Evolutionary conservation across 768 basidiomycete species (phyloP), one percentile per base, ranked within the genome.

Genomic region (Mycena polygramma): DNA sequence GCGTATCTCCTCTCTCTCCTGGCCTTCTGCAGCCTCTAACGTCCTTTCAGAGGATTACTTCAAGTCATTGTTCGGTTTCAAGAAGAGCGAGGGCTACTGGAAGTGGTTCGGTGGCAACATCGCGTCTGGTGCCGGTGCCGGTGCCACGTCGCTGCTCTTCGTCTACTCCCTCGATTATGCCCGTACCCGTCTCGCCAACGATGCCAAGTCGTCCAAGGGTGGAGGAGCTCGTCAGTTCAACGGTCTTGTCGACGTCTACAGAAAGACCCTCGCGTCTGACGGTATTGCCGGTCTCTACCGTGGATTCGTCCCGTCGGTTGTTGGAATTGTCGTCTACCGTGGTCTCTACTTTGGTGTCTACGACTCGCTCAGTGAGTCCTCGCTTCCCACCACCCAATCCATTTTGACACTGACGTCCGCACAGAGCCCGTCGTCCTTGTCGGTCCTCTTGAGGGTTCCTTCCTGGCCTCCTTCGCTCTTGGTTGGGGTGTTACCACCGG

Each of bases 141-240:
- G 98, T 92, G 98, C 98, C 70, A 94, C 96, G 15, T 99, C 97
- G 30, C 87, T 99, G 66, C 94, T 99, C 81, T 99, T 99, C 84
- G 98, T 99, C 83, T 99, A 99, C 91, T 99, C 98, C 48, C 92
- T 99, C 73, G 98, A 99, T 79, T 99, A 97, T 80, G 97, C 98
- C 75, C 96, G 98, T 92, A 99, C 98, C 67, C 97, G 98, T 90
- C 92, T 99, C 75, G 95, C 96, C 80, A 96, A 96, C 81, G 96
- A 97, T 75, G 95, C 95, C 82, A 99, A 99, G 88, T 97, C 96
- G 6, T 87, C 95, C 41, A 97, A 97, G 89, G 87, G 87, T 76
- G 97, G 97, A 85, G 87, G 87, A 77, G 88, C 91, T 43, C 95
- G 98, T 84, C 98, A 99, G 83, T 99, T 99, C 91, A 99, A 98